phyloP scores from a whole-genome alignment of 208 protist genomes.

The Kentomonas sorsogonicus region DNA sequence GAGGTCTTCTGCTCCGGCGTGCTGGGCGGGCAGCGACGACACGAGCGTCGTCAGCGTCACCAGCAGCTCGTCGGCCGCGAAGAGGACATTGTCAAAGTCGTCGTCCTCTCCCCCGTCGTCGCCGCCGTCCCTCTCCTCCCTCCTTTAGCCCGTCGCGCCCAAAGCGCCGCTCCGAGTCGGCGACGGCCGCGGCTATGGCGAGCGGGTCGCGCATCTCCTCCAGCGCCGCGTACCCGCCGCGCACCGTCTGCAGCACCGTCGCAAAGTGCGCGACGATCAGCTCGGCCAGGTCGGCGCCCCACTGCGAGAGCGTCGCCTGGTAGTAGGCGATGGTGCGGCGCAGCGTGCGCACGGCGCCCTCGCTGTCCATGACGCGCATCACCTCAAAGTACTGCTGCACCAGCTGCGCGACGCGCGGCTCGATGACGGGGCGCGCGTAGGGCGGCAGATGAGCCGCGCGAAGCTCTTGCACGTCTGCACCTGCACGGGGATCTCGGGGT shows the following conservation, averaged over 20 bases:
- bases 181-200: not conserved
- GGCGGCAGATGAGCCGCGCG: constrained; percentile 69
- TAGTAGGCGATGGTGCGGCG: constrained; percentile 86
- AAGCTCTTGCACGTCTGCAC: constrained; percentile 86
- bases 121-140: not conserved
- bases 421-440: constrained; percentile 64
- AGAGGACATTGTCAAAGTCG: constrained; percentile 48
- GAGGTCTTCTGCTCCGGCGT: constrained; percentile 9
- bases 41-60: constrained; percentile 79
- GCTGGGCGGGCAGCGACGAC: constrained; percentile 36
- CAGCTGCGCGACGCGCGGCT: constrained; percentile 80
- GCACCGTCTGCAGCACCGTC: constrained; percentile 42
- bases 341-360: constrained; percentile 84
- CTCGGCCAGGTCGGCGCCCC: constrained; percentile 73
- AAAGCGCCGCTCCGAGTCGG: not conserved
- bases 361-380: constrained; percentile 89
- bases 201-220: constrained; percentile 13
- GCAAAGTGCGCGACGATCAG: constrained; percentile 81
- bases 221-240: constrained; percentile 40
- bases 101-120: constrained; percentile 40
- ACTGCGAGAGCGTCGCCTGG: constrained; percentile 77
- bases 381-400: constrained; percentile 89
- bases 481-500: constrained; percentile 78
- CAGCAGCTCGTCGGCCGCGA: constrained; percentile 79
- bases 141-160: constrained; percentile 22